phyloP scores from a whole-genome alignment of 2,329 filamentous ascomycete species.

The Metarhizium robertsii region DNA sequence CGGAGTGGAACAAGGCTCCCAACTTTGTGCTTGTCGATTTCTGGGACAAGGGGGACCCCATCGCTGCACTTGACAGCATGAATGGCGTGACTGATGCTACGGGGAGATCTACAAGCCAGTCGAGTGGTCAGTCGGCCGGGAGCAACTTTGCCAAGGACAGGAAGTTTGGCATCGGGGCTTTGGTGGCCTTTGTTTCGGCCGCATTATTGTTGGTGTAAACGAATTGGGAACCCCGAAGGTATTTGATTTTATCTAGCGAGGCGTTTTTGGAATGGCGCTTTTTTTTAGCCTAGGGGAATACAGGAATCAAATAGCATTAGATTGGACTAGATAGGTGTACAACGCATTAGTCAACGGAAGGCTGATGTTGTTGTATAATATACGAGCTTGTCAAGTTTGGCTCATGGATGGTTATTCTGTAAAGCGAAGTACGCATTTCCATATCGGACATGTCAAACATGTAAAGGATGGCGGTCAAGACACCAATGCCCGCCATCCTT shows the following conservation, averaged over 20 bases:
- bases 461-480: too few species aligned
- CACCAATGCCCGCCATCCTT: too few species aligned
- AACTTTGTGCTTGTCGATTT: constrained; percentile 74
- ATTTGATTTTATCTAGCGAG: constrained; percentile 3
- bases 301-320: not conserved
- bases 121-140: constrained; percentile 9
- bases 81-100: constrained; percentile 42
- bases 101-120: constrained; percentile 20
- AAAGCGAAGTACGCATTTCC: too few species aligned
- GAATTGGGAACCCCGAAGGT: not conserved
- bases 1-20: constrained; percentile 53
- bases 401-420: too few species aligned
- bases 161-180: constrained; percentile 24
- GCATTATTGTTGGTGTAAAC: constrained; percentile 27
- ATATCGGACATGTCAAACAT: too few species aligned
- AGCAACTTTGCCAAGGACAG: constrained; percentile 7
- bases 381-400: too few species aligned
- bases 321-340: not conserved
- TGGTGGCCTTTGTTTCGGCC: constrained; percentile 34
- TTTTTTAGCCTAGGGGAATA: not conserved
- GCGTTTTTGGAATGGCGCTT: constrained; percentile 5
- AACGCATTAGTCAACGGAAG: not conserved
- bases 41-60: constrained; percentile 62
- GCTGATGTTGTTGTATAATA: too few species aligned
- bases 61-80: constrained; percentile 58